These are phyloP conservation scores for Cenchrus purpureus DNA, from an alignment of 176 grass and related monocot species.

Conservation along the genomic window DNA sequence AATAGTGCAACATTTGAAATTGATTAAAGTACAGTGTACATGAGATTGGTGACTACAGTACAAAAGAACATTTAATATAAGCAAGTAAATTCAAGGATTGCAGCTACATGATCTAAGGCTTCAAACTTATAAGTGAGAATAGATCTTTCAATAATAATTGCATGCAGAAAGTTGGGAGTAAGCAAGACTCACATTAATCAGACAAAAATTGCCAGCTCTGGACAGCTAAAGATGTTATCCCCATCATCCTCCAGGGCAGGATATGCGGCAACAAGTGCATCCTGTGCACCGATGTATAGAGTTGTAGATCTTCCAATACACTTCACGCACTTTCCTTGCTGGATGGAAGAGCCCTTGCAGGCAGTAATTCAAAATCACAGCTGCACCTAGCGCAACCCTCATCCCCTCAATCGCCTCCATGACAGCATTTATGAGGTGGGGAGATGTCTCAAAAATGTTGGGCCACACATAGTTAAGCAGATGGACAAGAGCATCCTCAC, in stretches of 20 bases:
- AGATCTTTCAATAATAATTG: constrained; percentile 5
- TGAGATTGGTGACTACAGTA: not conserved
- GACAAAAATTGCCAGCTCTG: constrained; percentile 81
- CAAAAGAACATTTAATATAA: not conserved
- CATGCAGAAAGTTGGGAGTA: constrained; percentile 11
- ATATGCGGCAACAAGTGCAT: constrained; percentile 89
- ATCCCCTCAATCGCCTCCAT: constrained; percentile 97
- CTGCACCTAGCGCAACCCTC: constrained; percentile 89
- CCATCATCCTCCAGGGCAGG: constrained; percentile 67
- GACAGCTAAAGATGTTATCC: constrained; percentile 67
- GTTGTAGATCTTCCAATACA: constrained; percentile 99
- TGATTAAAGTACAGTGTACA: not conserved
- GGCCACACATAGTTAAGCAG: constrained; percentile 96
- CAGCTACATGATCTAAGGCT: not conserved
- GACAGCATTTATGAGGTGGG: constrained; percentile 94
- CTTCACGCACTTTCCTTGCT: constrained; percentile 91
- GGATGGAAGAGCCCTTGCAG: constrained; percentile 98
- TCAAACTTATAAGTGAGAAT: not conserved
- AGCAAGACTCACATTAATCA: constrained; percentile 62
- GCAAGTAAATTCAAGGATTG: not conserved
- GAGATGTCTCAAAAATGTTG: constrained; percentile 96
- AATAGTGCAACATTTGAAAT: too few relatives aligned
- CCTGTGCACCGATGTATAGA: constrained; percentile 93
- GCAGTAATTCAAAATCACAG: constrained; percentile 91
- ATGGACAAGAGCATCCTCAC: constrained; percentile 98